phyloP scores from a whole-genome alignment of 805 yeast species.

The Metschnikowia continentalis region DNA sequence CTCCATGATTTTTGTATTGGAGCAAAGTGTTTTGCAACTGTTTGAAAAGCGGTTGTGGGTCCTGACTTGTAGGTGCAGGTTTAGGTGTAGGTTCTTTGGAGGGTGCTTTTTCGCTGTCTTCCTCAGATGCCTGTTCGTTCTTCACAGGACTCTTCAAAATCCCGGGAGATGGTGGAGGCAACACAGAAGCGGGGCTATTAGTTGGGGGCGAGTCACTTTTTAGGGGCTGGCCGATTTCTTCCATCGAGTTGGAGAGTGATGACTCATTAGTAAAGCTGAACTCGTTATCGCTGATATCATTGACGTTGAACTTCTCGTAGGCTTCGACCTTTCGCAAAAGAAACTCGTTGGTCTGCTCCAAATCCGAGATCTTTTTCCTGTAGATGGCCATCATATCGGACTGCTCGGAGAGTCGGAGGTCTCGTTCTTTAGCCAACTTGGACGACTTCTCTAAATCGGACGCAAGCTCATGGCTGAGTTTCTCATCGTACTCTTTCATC shows the following conservation, averaged over 20 bases:
- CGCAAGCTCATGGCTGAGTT: conserved; percentile 3
- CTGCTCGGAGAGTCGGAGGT: conserved; percentile 9
- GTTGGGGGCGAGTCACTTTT: neutral
- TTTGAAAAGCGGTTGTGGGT: conserved; percentile 2
- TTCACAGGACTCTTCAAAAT: neutral
- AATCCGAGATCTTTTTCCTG: conserved; percentile 7
- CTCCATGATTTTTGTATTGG: conserved; percentile 13
- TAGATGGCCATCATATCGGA: conserved; percentile 7
- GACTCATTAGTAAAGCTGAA: conserved; percentile 2
- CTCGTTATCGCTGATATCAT: conserved; percentile 1
- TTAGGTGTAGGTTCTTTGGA: neutral
- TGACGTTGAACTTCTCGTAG: neutral
- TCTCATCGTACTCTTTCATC: conserved; percentile 8
- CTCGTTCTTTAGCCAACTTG: conserved; percentile 6
- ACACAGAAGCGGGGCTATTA: neutral
- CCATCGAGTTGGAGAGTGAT: neutral
- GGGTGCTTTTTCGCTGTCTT: neutral
- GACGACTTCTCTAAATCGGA: conserved; percentile 8
- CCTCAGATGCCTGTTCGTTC: neutral
- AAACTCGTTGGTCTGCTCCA: conserved; percentile 5
- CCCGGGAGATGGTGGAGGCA: neutral
- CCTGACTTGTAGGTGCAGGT: neutral
- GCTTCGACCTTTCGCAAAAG: neutral
- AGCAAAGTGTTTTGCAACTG: conserved; percentile 6
- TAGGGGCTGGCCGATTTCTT: neutral